Conservation (phyloP, 345 rosid genomes). For the Hevea brasiliensis region DNA sequence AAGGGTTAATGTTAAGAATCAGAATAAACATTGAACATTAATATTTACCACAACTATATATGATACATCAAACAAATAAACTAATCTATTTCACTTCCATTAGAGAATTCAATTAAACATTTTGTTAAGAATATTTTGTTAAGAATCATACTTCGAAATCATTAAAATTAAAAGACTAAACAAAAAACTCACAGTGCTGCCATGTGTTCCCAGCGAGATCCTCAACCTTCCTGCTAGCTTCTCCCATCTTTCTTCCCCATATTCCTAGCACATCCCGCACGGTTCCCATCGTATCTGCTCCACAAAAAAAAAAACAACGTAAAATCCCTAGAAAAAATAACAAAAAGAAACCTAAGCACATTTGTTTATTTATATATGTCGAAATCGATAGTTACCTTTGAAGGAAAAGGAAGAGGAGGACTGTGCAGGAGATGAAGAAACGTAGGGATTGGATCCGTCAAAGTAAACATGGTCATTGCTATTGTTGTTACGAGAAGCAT, state of each 20-base stretch:
- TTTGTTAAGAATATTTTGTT: no score
- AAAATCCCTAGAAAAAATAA: not conserved
- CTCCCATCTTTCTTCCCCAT: conserved; percentile 30
- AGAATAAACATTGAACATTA: no score
- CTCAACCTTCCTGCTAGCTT: conserved; percentile 32
- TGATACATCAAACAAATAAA: not conserved
- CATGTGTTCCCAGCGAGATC: conserved; percentile 37
- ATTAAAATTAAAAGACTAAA: not conserved
- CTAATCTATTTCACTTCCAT: no score
- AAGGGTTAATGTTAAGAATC: no score
- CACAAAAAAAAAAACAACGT: not conserved
- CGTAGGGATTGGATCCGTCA: conserved; percentile 52
- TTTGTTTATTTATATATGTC: not conserved
- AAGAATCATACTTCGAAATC: not conserved
- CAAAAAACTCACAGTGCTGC: conserved; percentile 26
- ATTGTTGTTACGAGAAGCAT: conserved; percentile 10
- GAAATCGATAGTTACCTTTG: conserved; percentile 39
- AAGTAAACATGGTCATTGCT: not conserved
- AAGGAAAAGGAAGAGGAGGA: conserved; percentile 42
- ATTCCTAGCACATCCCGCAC: conserved; percentile 28
- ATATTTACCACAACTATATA: not conserved
- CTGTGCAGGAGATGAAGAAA: conserved; percentile 39
- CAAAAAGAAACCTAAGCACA: not conserved
- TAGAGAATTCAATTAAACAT: no score
- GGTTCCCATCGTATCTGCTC: conserved; percentile 48